Percentiles rank a stretch among this genome's conserved stretches.
Conservation (phyloP, 768 basidiomycete genomes). For the Pisolithus microcarpus region DNA sequence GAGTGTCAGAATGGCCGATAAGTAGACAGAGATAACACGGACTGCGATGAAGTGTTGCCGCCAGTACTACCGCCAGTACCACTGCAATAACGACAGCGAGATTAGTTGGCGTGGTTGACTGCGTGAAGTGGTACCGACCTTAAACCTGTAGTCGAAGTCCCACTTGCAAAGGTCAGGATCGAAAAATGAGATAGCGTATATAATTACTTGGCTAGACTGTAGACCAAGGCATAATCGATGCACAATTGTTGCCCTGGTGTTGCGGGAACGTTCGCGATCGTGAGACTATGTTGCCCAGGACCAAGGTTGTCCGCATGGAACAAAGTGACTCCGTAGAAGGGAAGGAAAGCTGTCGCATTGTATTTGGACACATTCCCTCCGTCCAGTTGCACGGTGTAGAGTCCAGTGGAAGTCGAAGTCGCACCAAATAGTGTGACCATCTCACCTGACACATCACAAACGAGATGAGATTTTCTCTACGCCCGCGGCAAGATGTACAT, state of each 20-base stretch:
- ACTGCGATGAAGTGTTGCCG: not conserved
- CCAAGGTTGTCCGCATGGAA: constrained; percentile 35
- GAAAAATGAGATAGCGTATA: not conserved
- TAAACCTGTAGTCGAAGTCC: not conserved
- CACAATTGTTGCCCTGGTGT: constrained; percentile 14
- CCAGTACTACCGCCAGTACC: not conserved
- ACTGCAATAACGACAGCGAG: not conserved
- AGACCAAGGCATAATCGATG: constrained; percentile 30
- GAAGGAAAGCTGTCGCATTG: constrained; percentile 2
- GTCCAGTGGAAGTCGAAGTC: constrained; percentile 28
- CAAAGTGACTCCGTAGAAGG: constrained; percentile 24
- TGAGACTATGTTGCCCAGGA: constrained; percentile 30
- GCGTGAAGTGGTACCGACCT: not conserved
- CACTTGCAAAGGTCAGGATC: not conserved
- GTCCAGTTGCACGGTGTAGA: constrained; percentile 32
- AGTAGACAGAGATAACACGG: not conserved
- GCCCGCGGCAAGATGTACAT: constrained; percentile 1
- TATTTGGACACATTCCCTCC: constrained; percentile 15
- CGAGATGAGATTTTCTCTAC: not conserved
- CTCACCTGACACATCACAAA: constrained; percentile 26
- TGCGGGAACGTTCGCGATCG: constrained; percentile 27
- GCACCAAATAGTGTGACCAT: constrained; percentile 42
- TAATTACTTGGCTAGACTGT: constrained; percentile 13
- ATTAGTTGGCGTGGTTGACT: not conserved
- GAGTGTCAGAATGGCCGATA: too few species aligned